Conservation (phyloP, 176 grass and related monocot species). For the Echinochloa phyllopogon region DNA sequence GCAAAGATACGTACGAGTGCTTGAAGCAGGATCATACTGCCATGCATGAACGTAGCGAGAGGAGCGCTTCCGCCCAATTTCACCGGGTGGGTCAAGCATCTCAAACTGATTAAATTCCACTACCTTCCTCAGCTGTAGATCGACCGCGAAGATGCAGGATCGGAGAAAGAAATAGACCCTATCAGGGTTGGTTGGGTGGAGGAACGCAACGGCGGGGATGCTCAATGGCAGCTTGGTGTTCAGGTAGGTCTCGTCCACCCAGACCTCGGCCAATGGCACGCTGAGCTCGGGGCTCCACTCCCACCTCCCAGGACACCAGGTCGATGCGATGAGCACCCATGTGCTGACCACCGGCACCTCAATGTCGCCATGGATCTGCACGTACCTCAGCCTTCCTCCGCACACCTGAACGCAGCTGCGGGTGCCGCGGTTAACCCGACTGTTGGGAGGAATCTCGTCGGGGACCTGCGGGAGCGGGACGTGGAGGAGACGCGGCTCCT, state of each 20-base stretch:
- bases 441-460: not conserved
- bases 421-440: not conserved
- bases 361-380: not conserved
- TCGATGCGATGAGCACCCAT: not conserved
- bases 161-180: conserved; percentile 29
- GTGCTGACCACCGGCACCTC: not conserved
- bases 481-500: not conserved
- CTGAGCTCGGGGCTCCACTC: conserved; percentile 10
- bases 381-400: not conserved
- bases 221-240: not conserved
- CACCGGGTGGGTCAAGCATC: not conserved
- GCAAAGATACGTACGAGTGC: not conserved
- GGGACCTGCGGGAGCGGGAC: not conserved
- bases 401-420: not conserved
- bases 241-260: conserved; percentile 13
- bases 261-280: conserved; percentile 3
- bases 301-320: no score
- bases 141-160: conserved; percentile 4
- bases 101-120: not conserved
- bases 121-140: conserved; percentile 10
- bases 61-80: not conserved
- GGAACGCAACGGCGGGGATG: not conserved
- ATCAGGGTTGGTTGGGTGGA: conserved; percentile 11
- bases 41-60: conserved; percentile 31
- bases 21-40: conserved; percentile 15